Base-by-base conservation (phyloP, 2,329 filamentous ascomycete genomes). In the Hortaea werneckii region DNA sequence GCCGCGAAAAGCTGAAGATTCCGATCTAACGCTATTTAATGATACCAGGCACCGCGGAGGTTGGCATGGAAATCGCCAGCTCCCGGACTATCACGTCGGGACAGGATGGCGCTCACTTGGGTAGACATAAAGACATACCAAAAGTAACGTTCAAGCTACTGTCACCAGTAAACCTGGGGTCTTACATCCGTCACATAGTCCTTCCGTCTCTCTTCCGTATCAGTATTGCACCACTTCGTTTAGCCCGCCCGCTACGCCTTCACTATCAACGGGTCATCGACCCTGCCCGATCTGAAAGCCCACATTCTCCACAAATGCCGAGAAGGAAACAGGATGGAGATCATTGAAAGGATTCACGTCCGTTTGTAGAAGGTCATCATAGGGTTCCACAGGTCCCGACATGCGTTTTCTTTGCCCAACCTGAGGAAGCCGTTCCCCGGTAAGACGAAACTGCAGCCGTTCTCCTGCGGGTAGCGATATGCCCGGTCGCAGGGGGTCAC, bases 321-420 rank as follows among this genome's bases (percentile, higher is more conserved):
- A 37, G 28, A 53, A 35, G 27, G 41, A 44, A 1, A 41, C 10
- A 4, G 39, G 29, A 46, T 53, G 50, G 3, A 29, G 26, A 12
- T 47, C 35, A 27, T 44, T 49, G 29, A 38, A 51, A 8, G 50
- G 46, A 38, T 53, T 53, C 5, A 40, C 40, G n/a, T 46, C 50
- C 11, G 12, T 34, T 29, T 50, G 50, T 29, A 52, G 42, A 11
- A 52, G 29, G 7, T 26, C 37, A 35, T 52, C 50, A 29, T 29
- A 38, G n/a, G 11, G 1, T 7, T 38, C 26, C 5, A 45, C 43
- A 32, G 41, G 6, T n/a, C n/a, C 35, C 39, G n/a, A 34, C 10
- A 37, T 52, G 48, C 27, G 48, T 47, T 13, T 45, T 40, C 27
- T 39, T 44, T 11, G 50, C 50, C 11, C 12, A 39, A 3, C 46